Evolutionary conservation across 2,329 filamentous ascomycete genomes (phyloP).

Genomic region (Aspergillus nomiae): DNA sequence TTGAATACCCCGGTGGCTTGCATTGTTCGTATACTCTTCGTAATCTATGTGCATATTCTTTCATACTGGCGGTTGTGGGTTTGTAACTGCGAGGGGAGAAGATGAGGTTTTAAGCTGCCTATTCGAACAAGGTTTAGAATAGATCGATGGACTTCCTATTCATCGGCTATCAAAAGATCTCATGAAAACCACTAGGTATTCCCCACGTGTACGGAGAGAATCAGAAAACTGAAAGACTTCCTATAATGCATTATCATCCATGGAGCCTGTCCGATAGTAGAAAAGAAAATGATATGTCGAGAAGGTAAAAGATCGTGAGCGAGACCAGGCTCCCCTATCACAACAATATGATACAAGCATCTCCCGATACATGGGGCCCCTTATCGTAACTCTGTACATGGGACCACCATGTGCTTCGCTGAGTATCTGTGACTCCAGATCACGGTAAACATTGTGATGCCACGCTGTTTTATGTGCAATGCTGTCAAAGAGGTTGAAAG

Average conservation of each 20-base stretch:
- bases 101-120: too few relatives aligned
- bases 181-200: background rate
- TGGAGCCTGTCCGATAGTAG: background rate
- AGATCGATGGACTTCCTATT: background rate
- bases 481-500: background rate
- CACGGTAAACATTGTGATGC: background rate
- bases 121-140: background rate
- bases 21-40: background rate
- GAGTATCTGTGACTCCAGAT: background rate
- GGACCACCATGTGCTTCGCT: background rate
- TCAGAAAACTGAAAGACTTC: background rate
- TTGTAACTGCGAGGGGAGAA: too few relatives aligned
- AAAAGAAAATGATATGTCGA: background rate
- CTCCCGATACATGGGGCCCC: background rate
- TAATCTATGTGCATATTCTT: background rate
- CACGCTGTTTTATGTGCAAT: background rate
- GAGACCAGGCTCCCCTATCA: background rate
- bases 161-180: background rate
- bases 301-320: background rate
- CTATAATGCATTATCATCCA: conserved; percentile 1
- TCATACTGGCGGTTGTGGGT: too few relatives aligned
- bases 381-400: conserved; percentile 4
- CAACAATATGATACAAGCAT: background rate
- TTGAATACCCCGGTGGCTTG: background rate
- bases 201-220: background rate